These are phyloP conservation scores for Pluteus cervinus DNA, from an alignment of 768 basidiomycete genomes.

Conservation along the genomic window DNA sequence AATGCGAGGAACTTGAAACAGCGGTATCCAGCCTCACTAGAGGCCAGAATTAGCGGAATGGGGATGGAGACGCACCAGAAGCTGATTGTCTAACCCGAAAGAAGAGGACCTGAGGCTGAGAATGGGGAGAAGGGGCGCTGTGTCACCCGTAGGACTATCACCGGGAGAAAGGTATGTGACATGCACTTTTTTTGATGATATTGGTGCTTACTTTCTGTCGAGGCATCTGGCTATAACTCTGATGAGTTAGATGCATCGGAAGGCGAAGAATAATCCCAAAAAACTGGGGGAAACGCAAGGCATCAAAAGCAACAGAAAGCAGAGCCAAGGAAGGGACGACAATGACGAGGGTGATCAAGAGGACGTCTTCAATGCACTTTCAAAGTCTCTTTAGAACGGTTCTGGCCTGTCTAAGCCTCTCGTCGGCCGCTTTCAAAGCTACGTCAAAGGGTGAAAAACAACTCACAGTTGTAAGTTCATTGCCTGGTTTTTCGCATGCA, in stretches of 20 bases:
- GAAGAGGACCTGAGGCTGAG: conserved; percentile 5
- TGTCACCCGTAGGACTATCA: too few species aligned
- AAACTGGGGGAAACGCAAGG: conserved; percentile 52
- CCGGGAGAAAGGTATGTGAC: too few species aligned
- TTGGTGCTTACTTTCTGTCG: neutral
- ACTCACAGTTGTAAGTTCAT: conserved; percentile 75
- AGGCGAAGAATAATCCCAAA: conserved; percentile 14
- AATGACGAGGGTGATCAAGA: conserved; percentile 55
- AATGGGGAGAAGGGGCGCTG: too few species aligned
- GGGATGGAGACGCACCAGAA: conserved; percentile 20
- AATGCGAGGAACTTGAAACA: conserved; percentile 40
- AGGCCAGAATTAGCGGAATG: conserved; percentile 24
- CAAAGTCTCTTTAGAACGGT: conserved; percentile 38
- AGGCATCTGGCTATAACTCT: conserved; percentile 52
- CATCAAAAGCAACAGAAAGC: conserved; percentile 37
- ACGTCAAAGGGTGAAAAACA: conserved; percentile 76
- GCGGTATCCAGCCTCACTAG: conserved; percentile 21
- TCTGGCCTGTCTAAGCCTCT: conserved; percentile 46
- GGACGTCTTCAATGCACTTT: conserved; percentile 61
- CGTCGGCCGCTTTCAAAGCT: conserved; percentile 74
- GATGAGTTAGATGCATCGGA: conserved; percentile 70
- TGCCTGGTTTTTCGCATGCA: conserved; percentile 1
- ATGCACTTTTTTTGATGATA: too few species aligned
- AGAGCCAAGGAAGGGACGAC: conserved; percentile 38
- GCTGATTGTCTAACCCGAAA: conserved; percentile 37